A percentile compares a stretch with the other conserved stretches of the same genome.
Evolutionary conservation across 2,329 filamentous ascomycete genomes (phyloP).

Genomic region (Pseudogymnoascus sp.): DNA sequence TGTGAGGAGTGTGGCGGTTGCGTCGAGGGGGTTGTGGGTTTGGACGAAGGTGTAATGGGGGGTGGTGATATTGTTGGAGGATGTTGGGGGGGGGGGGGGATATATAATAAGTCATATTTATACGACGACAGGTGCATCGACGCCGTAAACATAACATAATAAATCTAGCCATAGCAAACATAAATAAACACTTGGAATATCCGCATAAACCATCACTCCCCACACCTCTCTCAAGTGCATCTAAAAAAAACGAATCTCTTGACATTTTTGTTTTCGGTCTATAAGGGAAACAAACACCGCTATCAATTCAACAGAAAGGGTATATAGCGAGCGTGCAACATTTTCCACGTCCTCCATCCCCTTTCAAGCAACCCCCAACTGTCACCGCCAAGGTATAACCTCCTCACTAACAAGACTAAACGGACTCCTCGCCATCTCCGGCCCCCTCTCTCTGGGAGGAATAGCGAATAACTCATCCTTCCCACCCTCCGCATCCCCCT

Average conservation of each 20-base stretch:
- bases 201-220: no score
- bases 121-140: neutral
- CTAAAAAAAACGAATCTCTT: neutral
- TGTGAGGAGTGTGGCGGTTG: slow-evolving; percentile 35
- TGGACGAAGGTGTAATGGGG: neutral
- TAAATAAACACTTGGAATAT: neutral
- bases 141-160: neutral
- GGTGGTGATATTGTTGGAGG: neutral
- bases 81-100: neutral
- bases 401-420: slow-evolving; percentile 48
- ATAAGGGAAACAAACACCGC: neutral
- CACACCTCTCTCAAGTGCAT: no score
- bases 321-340: slow-evolving; percentile 15
- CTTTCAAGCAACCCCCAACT: neutral
- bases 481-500: slow-evolving; percentile 40
- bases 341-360: neutral
- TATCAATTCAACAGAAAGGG: slow-evolving; percentile 9
- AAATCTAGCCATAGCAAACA: neutral
- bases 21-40: slow-evolving; percentile 16
- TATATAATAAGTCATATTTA: neutral
- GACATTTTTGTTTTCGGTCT: neutral
- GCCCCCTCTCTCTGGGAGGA: slow-evolving; percentile 76
- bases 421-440: slow-evolving; percentile 76
- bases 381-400: slow-evolving; percentile 22
- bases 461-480: slow-evolving; percentile 83